Base-by-base conservation (phyloP, 208 protist genomes). In the Leishmania major region DNA sequence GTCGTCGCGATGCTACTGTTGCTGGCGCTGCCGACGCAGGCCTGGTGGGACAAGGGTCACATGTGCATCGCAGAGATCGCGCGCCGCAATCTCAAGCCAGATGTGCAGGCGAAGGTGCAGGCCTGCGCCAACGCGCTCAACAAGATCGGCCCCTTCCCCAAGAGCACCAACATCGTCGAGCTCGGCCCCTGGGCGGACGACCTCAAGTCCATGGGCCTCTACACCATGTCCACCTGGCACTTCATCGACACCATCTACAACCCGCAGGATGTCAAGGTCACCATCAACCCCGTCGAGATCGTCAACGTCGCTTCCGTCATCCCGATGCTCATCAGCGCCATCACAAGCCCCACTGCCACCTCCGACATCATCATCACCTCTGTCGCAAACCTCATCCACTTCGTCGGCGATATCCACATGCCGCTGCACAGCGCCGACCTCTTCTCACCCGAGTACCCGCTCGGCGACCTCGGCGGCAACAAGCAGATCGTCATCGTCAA, bases 41-140 rank as follows among this genome's bases (percentile, higher is more conserved):
- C 81, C 53, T 94, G 91, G 91, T 92, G 87, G 88, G 88, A 81
- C 80, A 87, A 74, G 43, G 91, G 91, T 28, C 91, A 94, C 83
- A 94, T 94, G 91, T 59, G 57, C 37, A 78, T 94, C 49, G 82
- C 89, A 57, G 88, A 92, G 78, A 90, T 94, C 59, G 91, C 91
- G 25, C 70, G 64, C n/a, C 89, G 85, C 31, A 81, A 89, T 67
- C 60, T 94, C 49, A 51, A 80, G 13, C 55, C 79, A 0, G 67
- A 82, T 4, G 78, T 90, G 47, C 51, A 17, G 71, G 37, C 71
- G 57, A 83, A 83, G 62, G 62, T 83, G 73, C 47, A 83, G 74
- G 80, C 80, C 57, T 83, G 76, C 31, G 78, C 37, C 8, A 67
- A 73, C n/a, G 69, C 85, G 79, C 70, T 90, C 43, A 82, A 83